Evolutionary conservation across 1,284 basidiomycete species (phyloP).

Genomic region (Athelia sp.): DNA sequence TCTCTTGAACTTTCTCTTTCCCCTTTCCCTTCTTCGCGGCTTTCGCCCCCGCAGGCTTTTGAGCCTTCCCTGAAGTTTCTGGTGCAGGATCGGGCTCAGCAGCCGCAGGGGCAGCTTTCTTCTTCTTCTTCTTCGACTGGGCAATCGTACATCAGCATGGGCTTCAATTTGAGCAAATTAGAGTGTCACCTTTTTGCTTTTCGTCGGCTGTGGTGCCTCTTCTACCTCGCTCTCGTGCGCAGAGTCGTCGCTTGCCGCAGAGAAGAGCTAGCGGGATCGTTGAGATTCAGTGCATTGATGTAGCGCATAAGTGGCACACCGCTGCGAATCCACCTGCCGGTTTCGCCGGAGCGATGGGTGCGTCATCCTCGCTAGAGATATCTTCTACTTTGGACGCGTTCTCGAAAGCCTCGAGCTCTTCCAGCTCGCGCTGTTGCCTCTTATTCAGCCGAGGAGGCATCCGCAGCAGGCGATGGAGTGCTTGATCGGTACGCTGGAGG

Average conservation of each 20-base stretch:
- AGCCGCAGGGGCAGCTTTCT: slow-evolving; percentile 25
- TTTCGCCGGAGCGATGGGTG: slow-evolving; percentile 9
- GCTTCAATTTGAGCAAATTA: slow-evolving; percentile 1
- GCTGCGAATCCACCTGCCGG: slow-evolving; percentile 48
- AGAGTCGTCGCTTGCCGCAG: slow-evolving; percentile 32
- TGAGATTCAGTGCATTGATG: slow-evolving; percentile 1
- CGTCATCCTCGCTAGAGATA: slow-evolving; percentile 22
- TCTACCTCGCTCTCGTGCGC: slow-evolving; percentile 24
- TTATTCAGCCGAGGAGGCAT: slow-evolving; percentile 80
- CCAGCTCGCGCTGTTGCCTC: slow-evolving; percentile 78
- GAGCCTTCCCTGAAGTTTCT: neutral
- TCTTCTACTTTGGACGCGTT: slow-evolving; percentile 19
- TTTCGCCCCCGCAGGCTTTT: slow-evolving; percentile 30
- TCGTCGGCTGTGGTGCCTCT: slow-evolving; percentile 21
- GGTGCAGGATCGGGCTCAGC: slow-evolving; percentile 11
- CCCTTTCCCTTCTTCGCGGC: slow-evolving; percentile 56
- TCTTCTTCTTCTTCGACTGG: slow-evolving; percentile 61
- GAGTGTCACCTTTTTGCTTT: slow-evolving; percentile 39
- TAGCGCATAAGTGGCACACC: slow-evolving; percentile 30
- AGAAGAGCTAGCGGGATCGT: slow-evolving; percentile 23
- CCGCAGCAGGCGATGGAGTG: neutral
- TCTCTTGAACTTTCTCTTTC: slow-evolving; percentile 58
- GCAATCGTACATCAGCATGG: neutral
- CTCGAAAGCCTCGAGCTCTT: slow-evolving; percentile 63
- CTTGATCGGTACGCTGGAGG: too few species aligned